Evolutionary conservation across 163 green algal species (phyloP).

Genomic region (Chlorella variabilis): DNA sequence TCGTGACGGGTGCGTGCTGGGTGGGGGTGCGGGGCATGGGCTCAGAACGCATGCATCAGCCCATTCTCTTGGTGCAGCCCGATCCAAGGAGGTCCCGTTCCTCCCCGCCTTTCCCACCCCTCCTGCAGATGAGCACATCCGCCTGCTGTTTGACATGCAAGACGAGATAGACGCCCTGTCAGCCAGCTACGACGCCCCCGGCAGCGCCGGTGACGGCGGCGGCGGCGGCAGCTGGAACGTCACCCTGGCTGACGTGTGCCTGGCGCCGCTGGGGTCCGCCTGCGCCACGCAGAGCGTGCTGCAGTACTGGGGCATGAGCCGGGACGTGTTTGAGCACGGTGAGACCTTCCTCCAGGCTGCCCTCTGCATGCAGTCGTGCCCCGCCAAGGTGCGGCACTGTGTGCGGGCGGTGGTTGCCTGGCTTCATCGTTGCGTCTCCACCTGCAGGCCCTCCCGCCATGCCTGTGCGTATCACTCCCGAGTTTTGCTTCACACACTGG

Average conservation of each 20-base stretch:
- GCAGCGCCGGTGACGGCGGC: background rate
- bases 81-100: no score
- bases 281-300: slow-evolving; percentile 87
- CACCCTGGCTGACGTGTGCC: slow-evolving; percentile 78
- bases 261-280: slow-evolving; percentile 80
- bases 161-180: slow-evolving; percentile 65
- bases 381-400: no score
- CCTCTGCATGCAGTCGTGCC: no score
- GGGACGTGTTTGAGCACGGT: slow-evolving; percentile 58
- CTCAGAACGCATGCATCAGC: no score
- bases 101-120: background rate
- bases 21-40: no score
- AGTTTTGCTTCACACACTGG: slow-evolving; percentile 87
- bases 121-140: slow-evolving; percentile 62
- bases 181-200: slow-evolving; percentile 30
- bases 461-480: slow-evolving; percentile 52
- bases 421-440: background rate
- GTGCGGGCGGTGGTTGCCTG: no score
- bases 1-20: slow-evolving; percentile 66
- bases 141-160: slow-evolving; percentile 89
- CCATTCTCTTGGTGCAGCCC: no score
- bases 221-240: slow-evolving; percentile 23
- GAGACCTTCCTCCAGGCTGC: no score
- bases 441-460: background rate
- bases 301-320: slow-evolving; percentile 92